Evolutionary conservation across 192 early-diverging fungal genomes (phyloP).

Genomic region (Rhizoclosmatium sp.): DNA sequence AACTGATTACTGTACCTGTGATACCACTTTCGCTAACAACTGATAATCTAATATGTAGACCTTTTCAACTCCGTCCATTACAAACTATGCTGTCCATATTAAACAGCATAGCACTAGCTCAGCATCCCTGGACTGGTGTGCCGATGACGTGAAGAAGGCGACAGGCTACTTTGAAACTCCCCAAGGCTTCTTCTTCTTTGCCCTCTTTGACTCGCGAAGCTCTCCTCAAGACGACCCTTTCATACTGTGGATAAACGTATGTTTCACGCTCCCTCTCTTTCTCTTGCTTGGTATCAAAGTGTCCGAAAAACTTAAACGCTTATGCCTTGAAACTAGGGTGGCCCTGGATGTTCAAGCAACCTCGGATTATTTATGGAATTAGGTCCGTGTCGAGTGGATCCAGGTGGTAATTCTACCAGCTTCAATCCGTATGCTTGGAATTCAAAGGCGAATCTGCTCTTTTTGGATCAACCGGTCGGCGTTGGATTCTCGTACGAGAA

Average conservation of each 20-base stretch:
- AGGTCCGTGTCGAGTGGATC: conserved; percentile 86
- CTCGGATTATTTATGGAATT: conserved; percentile 81
- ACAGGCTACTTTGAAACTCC: conserved; percentile 36
- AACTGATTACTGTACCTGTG: not conserved
- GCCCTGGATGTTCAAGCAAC: conserved; percentile 78
- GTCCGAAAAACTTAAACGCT: not conserved
- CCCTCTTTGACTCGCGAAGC: conserved; percentile 92
- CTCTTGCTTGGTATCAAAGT: not conserved
- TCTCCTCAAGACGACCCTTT: conserved; percentile 78
- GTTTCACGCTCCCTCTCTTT: not conserved
- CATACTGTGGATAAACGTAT: conserved; percentile 36
- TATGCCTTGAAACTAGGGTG: conserved; percentile 58
- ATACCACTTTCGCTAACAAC: not conserved
- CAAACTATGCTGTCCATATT: conserved; percentile 1
- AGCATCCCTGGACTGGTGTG: conserved; percentile 18
- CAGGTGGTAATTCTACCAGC: conserved; percentile 70
- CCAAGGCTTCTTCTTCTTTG: conserved; percentile 42
- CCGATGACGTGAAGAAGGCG: not conserved
- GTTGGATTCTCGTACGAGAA: conserved; percentile 87
- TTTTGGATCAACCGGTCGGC: conserved; percentile 73
- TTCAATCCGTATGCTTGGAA: conserved; percentile 89
- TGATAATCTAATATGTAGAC: not conserved
- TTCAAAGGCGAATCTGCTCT: conserved; percentile 76
- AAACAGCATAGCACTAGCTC: not conserved
- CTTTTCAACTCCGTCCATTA: not conserved